These are phyloP conservation scores for Neurospora sp. DNA, from an alignment of 495 filamentous ascomycete genomes.

Conservation along the genomic window DNA sequence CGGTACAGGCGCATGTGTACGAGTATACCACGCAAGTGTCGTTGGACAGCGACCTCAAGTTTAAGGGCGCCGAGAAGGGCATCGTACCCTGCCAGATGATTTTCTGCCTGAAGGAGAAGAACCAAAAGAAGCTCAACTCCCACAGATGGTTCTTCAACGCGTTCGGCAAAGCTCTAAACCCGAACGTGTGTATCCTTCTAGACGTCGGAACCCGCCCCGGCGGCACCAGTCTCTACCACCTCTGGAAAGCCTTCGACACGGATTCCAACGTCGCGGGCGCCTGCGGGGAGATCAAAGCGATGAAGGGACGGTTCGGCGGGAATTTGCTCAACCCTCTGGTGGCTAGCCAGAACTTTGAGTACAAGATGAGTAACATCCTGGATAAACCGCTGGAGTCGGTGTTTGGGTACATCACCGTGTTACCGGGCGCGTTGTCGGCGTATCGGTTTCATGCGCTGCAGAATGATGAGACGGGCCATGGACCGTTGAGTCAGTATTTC, in stretches of 20 bases:
- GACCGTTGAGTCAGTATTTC: constrained; percentile 96
- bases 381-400: constrained; percentile 96
- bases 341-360: constrained; percentile 97
- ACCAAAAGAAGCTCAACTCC: constrained; percentile 94
- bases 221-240: constrained; percentile 79
- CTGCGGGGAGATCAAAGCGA: constrained; percentile 93
- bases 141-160: constrained; percentile 99
- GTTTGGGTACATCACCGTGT: constrained; percentile 95
- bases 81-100: constrained; percentile 99
- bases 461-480: constrained; percentile 89
- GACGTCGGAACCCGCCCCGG: constrained; percentile 93
- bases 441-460: constrained; percentile 96
- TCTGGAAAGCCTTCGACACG: constrained; percentile 98
- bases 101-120: constrained; percentile 97
- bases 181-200: constrained; percentile 92
- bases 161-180: constrained; percentile 83
- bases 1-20: constrained; percentile 84
- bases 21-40: constrained; percentile 99
- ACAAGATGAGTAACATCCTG: constrained; percentile 99
- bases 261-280: constrained; percentile 95
- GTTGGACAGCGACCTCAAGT: constrained; percentile 87
- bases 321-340: constrained; percentile 91
- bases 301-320: constrained; percentile 72
- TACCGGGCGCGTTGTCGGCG: constrained; percentile 88
- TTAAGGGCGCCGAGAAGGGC: constrained; percentile 98